These are phyloP conservation scores for Chaetoscypha palmicola DNA, from an alignment of 2,329 filamentous ascomycete species.

Conservation along the genomic window DNA sequence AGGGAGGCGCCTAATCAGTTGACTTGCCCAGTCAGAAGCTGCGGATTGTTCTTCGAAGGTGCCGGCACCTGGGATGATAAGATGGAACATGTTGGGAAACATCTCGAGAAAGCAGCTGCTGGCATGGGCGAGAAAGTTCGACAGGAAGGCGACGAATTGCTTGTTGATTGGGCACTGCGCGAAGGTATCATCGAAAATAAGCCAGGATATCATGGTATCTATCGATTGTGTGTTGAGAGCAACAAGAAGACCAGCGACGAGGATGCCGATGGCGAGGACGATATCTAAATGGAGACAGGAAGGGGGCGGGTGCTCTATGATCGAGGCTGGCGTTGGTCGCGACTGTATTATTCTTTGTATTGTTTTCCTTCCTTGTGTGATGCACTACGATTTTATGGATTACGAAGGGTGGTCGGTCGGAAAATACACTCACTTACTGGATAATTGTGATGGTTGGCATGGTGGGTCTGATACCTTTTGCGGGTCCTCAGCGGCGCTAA, in stretches of 20 bases:
- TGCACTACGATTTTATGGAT: too few species aligned
- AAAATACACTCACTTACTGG: too few species aligned
- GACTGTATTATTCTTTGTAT: background rate
- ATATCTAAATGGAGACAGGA: too few species aligned
- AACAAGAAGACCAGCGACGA: slow-evolving; percentile 8
- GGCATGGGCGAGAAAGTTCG: background rate
- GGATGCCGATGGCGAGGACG: slow-evolving; percentile 22
- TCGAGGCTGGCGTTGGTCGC: background rate
- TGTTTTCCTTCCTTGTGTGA: background rate
- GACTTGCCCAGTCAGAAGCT: slow-evolving; percentile 55
- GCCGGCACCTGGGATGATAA: slow-evolving; percentile 65
- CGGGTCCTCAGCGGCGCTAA: background rate
- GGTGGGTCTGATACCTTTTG: background rate
- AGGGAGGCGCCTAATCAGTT: slow-evolving; percentile 55
- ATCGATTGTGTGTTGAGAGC: background rate
- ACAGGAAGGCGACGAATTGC: slow-evolving; percentile 15
- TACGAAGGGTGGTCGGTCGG: too few species aligned
- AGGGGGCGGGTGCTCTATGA: too few species aligned
- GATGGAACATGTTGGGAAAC: slow-evolving; percentile 81
- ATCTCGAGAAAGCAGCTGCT: slow-evolving; percentile 55
- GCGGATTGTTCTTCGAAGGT: slow-evolving; percentile 53
- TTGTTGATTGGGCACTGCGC: slow-evolving; percentile 20
- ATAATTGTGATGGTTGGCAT: too few species aligned
- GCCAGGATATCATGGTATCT: slow-evolving; percentile 1
- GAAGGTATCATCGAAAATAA: slow-evolving; percentile 18